These are phyloP conservation scores for Galerina sulciceps DNA, from an alignment of 768 basidiomycete species.

Conservation along the genomic window DNA sequence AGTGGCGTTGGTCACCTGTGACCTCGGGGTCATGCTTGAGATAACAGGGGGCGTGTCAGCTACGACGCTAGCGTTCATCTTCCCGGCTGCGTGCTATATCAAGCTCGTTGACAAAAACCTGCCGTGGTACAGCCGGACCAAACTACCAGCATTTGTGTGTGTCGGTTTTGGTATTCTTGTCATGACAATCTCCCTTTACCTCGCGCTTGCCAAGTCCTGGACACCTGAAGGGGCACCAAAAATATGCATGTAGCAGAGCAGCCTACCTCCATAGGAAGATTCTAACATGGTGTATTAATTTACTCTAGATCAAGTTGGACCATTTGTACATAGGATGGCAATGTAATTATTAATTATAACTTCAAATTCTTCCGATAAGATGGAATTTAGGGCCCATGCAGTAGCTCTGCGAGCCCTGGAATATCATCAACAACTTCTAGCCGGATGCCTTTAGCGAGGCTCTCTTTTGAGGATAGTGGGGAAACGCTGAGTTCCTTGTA, in stretches of 20 bases:
- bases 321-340: conserved; percentile 21
- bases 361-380: not conserved
- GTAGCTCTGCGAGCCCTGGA: conserved; percentile 51
- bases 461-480: conserved; percentile 74
- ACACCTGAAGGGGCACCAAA: conserved; percentile 70
- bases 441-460: conserved; percentile 64
- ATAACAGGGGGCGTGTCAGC: conserved; percentile 97
- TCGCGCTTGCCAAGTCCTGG: conserved; percentile 83
- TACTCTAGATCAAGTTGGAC: conserved; percentile 25
- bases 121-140: conserved; percentile 72
- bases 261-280: not conserved
- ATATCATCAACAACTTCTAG: conserved; percentile 64
- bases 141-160: conserved; percentile 77
- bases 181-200: conserved; percentile 75
- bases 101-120: conserved; percentile 61
- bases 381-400: not conserved
- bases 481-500: conserved; percentile 70
- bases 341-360: conserved; percentile 23
- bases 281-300: conserved; percentile 8
- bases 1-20: conserved; percentile 94
- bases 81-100: conserved; percentile 86
- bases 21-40: conserved; percentile 97
- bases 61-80: conserved; percentile 91
- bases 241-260: conserved; percentile 56
- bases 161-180: conserved; percentile 76